phyloP scores from a whole-genome alignment of 345 rosid genomes.

The Rhodamnia rubescens region DNA sequence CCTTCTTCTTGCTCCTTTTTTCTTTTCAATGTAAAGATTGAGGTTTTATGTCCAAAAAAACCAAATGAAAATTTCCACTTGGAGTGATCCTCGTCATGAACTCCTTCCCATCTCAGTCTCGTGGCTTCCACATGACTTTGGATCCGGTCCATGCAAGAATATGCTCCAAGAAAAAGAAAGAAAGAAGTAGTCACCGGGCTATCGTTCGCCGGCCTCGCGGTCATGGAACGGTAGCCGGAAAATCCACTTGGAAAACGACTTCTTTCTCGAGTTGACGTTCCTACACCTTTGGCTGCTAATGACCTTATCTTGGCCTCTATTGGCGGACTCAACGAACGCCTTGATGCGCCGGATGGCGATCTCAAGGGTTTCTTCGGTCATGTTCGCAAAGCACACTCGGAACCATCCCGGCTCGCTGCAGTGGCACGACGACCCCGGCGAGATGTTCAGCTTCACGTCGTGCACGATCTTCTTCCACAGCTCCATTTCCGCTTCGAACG shows the following conservation, averaged over 20 bases:
- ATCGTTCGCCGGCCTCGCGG: constrained; percentile 1
- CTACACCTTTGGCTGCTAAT: neutral
- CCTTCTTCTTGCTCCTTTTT: neutral
- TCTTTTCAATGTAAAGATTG: neutral
- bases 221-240: constrained; percentile 5
- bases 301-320: neutral
- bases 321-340: constrained; percentile 16
- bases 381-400: constrained; percentile 75
- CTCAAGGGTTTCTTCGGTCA: constrained; percentile 34
- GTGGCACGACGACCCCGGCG: constrained; percentile 84
- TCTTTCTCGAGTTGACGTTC: neutral
- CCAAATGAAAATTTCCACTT: neutral
- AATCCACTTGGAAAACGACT: constrained; percentile 4
- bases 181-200: neutral
- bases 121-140: neutral
- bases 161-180: neutral
- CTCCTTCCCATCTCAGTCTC: neutral
- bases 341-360: constrained; percentile 46
- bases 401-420: constrained; percentile 90
- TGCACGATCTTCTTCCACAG: constrained; percentile 61
- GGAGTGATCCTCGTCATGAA: neutral
- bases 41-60: neutral
- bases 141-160: neutral
- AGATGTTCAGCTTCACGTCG: constrained; percentile 63
- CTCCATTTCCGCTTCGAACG: constrained; percentile 58